phyloP scores from a whole-genome alignment of 495 filamentous ascomycete species.

The Endocarpon pusillum region DNA sequence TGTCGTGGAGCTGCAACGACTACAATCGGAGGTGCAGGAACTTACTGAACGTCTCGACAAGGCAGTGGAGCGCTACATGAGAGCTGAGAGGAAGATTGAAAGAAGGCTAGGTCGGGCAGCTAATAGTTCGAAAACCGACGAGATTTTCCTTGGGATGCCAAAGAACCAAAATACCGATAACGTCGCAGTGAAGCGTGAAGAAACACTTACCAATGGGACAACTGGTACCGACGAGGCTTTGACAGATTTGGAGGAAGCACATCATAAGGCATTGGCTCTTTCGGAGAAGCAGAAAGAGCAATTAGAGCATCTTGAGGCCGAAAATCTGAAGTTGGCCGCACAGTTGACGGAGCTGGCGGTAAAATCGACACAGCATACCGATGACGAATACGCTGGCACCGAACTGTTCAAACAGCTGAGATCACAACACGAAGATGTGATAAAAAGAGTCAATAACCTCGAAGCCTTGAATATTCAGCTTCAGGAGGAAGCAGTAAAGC shows the following conservation, averaged over 20 bases:
- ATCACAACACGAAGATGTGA: conserved; percentile 77
- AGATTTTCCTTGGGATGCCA: conserved; percentile 58
- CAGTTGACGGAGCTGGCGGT: conserved; percentile 55
- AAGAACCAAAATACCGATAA: conserved; percentile 29
- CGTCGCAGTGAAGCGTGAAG: conserved; percentile 38
- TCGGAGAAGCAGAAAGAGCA: conserved; percentile 76
- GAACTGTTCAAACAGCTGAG: conserved; percentile 86
- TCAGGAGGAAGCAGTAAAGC: conserved; percentile 66
- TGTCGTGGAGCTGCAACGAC: conserved; percentile 55
- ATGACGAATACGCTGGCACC: conserved; percentile 85
- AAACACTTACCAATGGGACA: conserved; percentile 39
- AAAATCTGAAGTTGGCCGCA: conserved; percentile 63
- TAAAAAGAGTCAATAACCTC: conserved; percentile 77
- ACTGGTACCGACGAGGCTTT: conserved; percentile 29
- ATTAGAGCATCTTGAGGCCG: conserved; percentile 53
- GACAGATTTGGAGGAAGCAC: conserved; percentile 46
- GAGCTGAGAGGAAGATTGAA: conserved; percentile 86
- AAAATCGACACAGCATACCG: conserved; percentile 53
- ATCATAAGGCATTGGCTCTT: conserved; percentile 54
- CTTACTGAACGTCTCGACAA: conserved; percentile 67
- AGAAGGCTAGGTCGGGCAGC: conserved; percentile 68
- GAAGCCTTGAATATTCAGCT: conserved; percentile 78
- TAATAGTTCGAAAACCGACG: conserved; percentile 83
- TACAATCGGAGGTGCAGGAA: conserved; percentile 63
- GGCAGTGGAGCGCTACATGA: conserved; percentile 79